Base-by-base conservation (phyloP, 306 rosid genomes). In the Fagus crenata region DNA sequence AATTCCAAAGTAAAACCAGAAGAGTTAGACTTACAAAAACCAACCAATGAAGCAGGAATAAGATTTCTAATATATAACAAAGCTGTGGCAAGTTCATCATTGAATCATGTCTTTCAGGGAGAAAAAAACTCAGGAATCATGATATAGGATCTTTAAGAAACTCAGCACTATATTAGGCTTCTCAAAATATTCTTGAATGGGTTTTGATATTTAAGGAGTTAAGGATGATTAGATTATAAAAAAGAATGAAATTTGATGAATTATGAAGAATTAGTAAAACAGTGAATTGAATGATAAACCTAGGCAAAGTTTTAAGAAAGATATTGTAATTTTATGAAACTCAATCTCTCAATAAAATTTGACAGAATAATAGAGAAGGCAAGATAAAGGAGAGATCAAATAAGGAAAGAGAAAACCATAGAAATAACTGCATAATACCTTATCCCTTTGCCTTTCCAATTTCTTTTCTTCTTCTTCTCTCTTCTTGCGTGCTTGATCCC, bases 371-470 rank as follows among this genome's bases (percentile, higher is more conserved):
- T 40, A 77, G 18, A 41, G 39, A 67, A 54, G 13, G 13, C 14
- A 42, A 41, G 65, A 17, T 35, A 58, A 42, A 43, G 12, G 22
- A 28, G 78, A 53, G 39, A 31, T 5, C 12, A 8, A n/a, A 33
- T 17, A 71, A 28, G 22, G 68, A 12, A 54, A 6, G 67, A 58
- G 78, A 0, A 71, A 76, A 49, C 5, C 28, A 6, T 74, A 6
- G 69, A 73, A 15, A 55, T n/a, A 56, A 55, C 22, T 39, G 67
- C 39, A 64, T 42, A 31, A 22, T 74, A 94, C 98, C 98, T 87
- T 92, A 80, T 89, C 92, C 81, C 81, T 83, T 85, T 87, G 81
- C 79, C 86, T 81, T 73, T 88, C 88, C 37, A 76, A 5, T 39
- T 22, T 69, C 51, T 78, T 84, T 71, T 84, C 87, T 84, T 83